Conservation (phyloP, 345 rosid genomes). For the Eucalyptus sp. region DNA sequence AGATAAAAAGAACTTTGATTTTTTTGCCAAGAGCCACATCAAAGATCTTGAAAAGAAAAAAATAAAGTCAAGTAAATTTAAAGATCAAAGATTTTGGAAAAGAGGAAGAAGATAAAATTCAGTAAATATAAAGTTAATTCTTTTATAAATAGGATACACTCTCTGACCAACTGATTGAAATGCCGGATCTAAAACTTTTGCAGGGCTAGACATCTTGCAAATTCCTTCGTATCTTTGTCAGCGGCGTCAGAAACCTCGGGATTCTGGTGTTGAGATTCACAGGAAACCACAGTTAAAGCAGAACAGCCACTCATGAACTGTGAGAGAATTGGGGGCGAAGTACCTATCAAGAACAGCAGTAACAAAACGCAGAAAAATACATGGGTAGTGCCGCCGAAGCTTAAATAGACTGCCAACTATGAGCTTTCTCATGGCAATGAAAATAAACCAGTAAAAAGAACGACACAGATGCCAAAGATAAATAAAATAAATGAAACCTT, state of each 20-base stretch:
- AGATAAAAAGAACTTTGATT: background rate
- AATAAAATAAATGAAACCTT: background rate
- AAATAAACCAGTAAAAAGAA: background rate
- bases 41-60: background rate
- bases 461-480: background rate
- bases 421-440: background rate
- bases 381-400: background rate
- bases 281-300: background rate
- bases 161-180: constrained; percentile 95
- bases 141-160: constrained; percentile 54
- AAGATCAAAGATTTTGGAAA: background rate
- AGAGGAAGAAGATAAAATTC: background rate
- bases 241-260: background rate
- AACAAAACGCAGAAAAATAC: background rate
- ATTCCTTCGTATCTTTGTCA: background rate
- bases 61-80: background rate
- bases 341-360: background rate
- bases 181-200: constrained; percentile 83
- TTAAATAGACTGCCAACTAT: background rate
- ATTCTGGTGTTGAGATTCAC: background rate
- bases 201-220: constrained; percentile 57
- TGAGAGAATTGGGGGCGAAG: background rate
- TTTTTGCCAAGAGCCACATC: background rate
- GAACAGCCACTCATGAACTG: background rate
- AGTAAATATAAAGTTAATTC: background rate